These are phyloP conservation scores for Fagus crenata DNA, from an alignment of 306 rosid species.

Conservation along the genomic window DNA sequence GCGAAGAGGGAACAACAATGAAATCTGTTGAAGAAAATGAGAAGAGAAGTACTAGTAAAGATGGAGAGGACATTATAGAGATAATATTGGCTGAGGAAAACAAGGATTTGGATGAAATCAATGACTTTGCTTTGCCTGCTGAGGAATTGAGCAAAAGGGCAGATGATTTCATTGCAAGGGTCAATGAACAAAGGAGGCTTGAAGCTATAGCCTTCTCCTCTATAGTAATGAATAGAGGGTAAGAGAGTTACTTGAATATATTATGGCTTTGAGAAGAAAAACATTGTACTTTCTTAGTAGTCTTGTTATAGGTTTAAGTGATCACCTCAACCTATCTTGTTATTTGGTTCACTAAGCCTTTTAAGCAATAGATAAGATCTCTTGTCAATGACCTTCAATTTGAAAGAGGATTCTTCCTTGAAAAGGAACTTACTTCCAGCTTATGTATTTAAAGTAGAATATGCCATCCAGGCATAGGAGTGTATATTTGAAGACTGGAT, in stretches of 20 bases:
- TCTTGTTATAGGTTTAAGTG: background rate
- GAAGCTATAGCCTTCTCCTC: constrained; percentile 50
- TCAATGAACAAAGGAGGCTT: constrained; percentile 54
- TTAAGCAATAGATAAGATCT: background rate
- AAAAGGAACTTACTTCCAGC: no score
- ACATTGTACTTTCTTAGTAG: background rate
- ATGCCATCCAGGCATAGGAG: no score
- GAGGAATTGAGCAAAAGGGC: constrained; percentile 76
- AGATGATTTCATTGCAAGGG: constrained; percentile 85
- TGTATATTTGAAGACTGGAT: no score
- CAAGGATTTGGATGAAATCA: constrained; percentile 11
- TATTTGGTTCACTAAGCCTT: background rate
- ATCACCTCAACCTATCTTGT: background rate
- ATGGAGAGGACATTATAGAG: constrained; percentile 20
- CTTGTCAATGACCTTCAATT: background rate
- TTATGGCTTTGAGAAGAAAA: background rate
- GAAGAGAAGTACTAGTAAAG: constrained; percentile 15
- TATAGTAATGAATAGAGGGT: constrained; percentile 24
- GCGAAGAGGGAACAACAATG: background rate
- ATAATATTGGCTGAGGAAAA: constrained; percentile 17
- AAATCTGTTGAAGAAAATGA: constrained; percentile 25
- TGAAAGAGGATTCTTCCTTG: background rate
- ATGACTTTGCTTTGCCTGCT: constrained; percentile 16
- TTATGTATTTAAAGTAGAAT: no score
- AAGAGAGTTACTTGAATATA: background rate